These are phyloP conservation scores for Brettanomyces custersianus DNA, from an alignment of 805 yeast genomes.

Conservation along the genomic window DNA sequence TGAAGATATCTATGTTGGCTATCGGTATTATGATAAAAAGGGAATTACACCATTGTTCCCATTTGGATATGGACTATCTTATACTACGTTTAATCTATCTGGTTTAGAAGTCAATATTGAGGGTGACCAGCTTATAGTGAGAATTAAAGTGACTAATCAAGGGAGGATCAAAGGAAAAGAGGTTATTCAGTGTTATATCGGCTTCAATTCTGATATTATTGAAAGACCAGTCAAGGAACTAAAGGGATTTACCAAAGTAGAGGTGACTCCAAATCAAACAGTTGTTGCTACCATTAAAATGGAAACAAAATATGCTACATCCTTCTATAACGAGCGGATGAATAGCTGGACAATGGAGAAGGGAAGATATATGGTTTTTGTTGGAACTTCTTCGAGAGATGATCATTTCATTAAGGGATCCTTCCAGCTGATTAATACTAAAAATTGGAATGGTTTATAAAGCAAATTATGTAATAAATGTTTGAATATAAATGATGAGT, in stretches of 20 bases:
- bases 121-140: constrained; percentile 16
- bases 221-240: constrained; percentile 50
- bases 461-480: too few species aligned
- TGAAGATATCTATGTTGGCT: constrained; percentile 59
- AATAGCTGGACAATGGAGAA: constrained; percentile 42
- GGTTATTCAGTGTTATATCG: constrained; percentile 45
- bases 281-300: constrained; percentile 29
- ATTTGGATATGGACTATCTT: constrained; percentile 57
- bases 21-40: constrained; percentile 48
- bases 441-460: background rate
- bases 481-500: too few species aligned
- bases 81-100: constrained; percentile 38
- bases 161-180: constrained; percentile 39
- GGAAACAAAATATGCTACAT: constrained; percentile 40
- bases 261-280: constrained; percentile 35
- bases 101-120: constrained; percentile 28
- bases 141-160: constrained; percentile 37
- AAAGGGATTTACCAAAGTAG: constrained; percentile 47
- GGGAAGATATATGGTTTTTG: constrained; percentile 40
- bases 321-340: constrained; percentile 43
- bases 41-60: constrained; percentile 43
- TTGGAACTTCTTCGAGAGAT: constrained; percentile 27
- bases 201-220: constrained; percentile 20
- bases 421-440: background rate
- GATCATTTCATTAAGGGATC: background rate